Evolutionary conservation across 2,329 filamentous ascomycete genomes (phyloP), one percentile per base, ranked within the genome.

Genomic region (Lasiodiplodia sp.): DNA sequence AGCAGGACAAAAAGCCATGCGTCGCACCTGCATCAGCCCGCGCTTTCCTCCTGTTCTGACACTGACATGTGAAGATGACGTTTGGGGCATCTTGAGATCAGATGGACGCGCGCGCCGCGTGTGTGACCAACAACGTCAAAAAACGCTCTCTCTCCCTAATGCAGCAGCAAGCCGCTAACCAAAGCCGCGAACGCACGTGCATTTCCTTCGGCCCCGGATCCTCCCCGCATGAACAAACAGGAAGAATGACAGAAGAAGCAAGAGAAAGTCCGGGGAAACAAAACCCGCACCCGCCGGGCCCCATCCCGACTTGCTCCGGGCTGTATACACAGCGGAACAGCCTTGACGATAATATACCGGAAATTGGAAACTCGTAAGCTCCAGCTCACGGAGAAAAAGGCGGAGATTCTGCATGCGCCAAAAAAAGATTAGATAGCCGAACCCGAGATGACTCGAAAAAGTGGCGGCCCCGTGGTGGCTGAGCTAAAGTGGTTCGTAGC

Each of bases 1-100:
- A 14, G 40, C 40, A 47, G 40, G 44, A 21, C 44, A 47, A 21
- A 47, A 47, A 47, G 44, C 44, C 51, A 28, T 53, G 51, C 16
- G 56, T 47, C 28, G 25, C 25, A 56, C 25, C 53, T 34, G 53
- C 53, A 64, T 34, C 44, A 34, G 38, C 60, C 23, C 11, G 37
- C n/a, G 28, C 12, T 23, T 12, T 60, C 8, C 25, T n/a, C 34
- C 47, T 16, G 11, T 16, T 51, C 14, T 51, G 60, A n/a, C 63
- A 66, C 14, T 51, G 60, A n/a, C 63, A 66, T 66, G 63, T 66
- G 63, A 66, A 66, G 47, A 66, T 66, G 63, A 66, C 63, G 63
- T 66, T 51, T 52, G 31, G 21, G 14, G 31, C 28, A 25, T 31
- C 28, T 10, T n/a, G 6, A 10, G 53, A 28, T 18, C 12, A n/a